Percentiles rank a stretch among this genome's conserved stretches.
These are phyloP conservation scores for Mycena olivaceomarginata DNA, from an alignment of 768 basidiomycete species.

Conservation along the genomic window DNA sequence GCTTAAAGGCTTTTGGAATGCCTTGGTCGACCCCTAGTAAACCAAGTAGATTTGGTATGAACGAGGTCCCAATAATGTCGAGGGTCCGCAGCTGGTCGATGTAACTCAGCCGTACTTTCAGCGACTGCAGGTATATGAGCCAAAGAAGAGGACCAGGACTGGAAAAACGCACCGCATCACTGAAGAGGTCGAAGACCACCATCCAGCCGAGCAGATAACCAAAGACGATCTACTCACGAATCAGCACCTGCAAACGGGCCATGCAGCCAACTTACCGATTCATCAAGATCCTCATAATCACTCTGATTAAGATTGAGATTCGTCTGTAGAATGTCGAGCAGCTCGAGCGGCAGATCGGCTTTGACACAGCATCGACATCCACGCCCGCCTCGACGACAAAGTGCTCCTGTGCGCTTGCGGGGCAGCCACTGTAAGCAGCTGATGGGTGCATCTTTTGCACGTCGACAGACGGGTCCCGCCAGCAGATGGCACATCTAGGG, in stretches of 20 bases:
- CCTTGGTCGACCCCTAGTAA: constrained; percentile 82
- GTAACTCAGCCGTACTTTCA: constrained; percentile 90
- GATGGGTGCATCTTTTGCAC: constrained; percentile 89
- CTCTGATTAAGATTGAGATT: constrained; percentile 62
- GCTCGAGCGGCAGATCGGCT: constrained; percentile 78
- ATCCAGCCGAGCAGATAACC: constrained; percentile 92
- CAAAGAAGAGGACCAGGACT: constrained; percentile 4
- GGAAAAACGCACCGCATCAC: constrained; percentile 81
- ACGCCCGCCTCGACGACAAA: constrained; percentile 93
- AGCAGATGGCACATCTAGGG: constrained; percentile 88
- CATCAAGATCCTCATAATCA: constrained; percentile 58
- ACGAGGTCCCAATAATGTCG: constrained; percentile 75
- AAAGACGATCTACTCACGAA: constrained; percentile 65
- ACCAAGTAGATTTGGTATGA: constrained; percentile 85
- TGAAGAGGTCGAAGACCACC: constrained; percentile 90
- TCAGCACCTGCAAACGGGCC: not conserved
- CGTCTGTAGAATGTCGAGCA: constrained; percentile 78
- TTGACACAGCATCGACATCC: constrained; percentile 76
- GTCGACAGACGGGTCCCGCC: constrained; percentile 74
- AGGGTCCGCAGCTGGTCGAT: constrained; percentile 88
- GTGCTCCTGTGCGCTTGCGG: constrained; percentile 85
- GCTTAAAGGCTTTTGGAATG: constrained; percentile 80
- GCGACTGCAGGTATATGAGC: constrained; percentile 72
- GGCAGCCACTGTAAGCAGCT: constrained; percentile 82
- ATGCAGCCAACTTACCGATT: constrained; percentile 55